Conservation (phyloP, 1,139 yeast genomes). For the Eremothecium sinecaudum region DNA sequence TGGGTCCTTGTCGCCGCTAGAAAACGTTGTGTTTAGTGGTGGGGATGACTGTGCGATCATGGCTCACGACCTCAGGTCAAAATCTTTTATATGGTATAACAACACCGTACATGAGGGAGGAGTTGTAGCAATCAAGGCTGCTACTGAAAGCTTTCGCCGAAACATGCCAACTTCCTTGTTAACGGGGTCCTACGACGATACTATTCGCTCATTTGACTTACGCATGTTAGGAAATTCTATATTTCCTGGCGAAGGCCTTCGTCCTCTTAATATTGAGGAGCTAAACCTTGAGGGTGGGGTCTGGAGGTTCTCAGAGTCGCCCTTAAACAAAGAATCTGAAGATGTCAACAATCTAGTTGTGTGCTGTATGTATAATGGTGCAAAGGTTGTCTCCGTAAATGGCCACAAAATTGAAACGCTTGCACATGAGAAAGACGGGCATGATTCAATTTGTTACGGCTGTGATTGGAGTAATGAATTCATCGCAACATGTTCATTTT, state of each 20-base stretch:
- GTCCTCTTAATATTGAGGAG: constrained; percentile 26
- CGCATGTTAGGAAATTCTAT: constrained; percentile 36
- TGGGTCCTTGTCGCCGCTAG: constrained; percentile 47
- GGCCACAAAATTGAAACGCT: constrained; percentile 33
- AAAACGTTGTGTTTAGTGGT: constrained; percentile 66
- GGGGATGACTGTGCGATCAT: constrained; percentile 79
- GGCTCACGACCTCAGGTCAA: constrained; percentile 63
- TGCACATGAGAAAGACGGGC: constrained; percentile 53
- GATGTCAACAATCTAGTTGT: constrained; percentile 42
- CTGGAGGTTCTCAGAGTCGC: constrained; percentile 75
- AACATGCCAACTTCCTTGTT: constrained; percentile 47
- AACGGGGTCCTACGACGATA: constrained; percentile 93
- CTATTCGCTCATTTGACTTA: constrained; percentile 58
- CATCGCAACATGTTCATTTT: constrained; percentile 78
- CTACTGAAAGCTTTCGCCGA: constrained; percentile 21
- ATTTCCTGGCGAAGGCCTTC: constrained; percentile 27
- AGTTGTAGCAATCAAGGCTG: constrained; percentile 55
- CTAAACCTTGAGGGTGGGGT: constrained; percentile 83
- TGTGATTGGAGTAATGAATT: constrained; percentile 69
- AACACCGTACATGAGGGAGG: constrained; percentile 74
- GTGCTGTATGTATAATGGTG: constrained; percentile 96
- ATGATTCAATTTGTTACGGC: constrained; percentile 90
- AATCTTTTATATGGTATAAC: constrained; percentile 45
- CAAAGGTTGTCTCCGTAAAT: constrained; percentile 44
- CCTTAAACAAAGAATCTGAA: constrained; percentile 31